These are phyloP conservation scores for Thalassiosira livingstoniorum DNA, from an alignment of 352 stramenopile genomes.

Conservation along the genomic window DNA sequence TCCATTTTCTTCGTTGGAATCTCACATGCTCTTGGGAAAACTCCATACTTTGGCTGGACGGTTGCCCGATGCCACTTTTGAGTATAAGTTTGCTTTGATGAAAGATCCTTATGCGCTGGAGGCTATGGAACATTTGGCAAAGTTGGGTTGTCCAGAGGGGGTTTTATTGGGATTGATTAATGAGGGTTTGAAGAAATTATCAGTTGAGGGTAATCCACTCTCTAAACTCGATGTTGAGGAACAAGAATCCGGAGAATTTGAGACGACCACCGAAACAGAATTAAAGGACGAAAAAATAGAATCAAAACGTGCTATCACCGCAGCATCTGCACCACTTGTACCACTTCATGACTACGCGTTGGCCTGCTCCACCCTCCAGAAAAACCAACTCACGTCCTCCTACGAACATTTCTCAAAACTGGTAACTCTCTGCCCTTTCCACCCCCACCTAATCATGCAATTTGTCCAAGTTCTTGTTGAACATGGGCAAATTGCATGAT, in stretches of 20 bases:
- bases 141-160: conserved; percentile 64
- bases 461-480: conserved; percentile 71
- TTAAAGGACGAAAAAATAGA: background rate
- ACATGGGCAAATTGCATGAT: conserved; percentile 49
- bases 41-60: conserved; percentile 65
- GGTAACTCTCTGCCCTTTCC: conserved; percentile 65
- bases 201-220: conserved; percentile 4
- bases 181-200: conserved; percentile 29
- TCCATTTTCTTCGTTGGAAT: conserved; percentile 57
- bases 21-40: conserved; percentile 76
- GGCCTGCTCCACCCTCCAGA: conserved; percentile 62
- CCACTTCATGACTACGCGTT: conserved; percentile 63
- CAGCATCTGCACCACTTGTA: conserved; percentile 21
- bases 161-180: conserved; percentile 58
- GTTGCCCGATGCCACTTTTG: conserved; percentile 51
- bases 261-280: background rate
- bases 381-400: conserved; percentile 60
- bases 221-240: background rate
- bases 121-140: conserved; percentile 73
- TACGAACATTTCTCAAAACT: conserved; percentile 67
- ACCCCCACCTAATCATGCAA: conserved; percentile 75
- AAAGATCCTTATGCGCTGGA: conserved; percentile 78
- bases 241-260: background rate
- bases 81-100: conserved; percentile 67
- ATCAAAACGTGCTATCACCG: background rate